Percentiles rank a stretch among this genome's conserved stretches.
These are phyloP conservation scores for Aspergillus alliaceus DNA, from an alignment of 2,329 filamentous ascomycete species.

Conservation along the genomic window DNA sequence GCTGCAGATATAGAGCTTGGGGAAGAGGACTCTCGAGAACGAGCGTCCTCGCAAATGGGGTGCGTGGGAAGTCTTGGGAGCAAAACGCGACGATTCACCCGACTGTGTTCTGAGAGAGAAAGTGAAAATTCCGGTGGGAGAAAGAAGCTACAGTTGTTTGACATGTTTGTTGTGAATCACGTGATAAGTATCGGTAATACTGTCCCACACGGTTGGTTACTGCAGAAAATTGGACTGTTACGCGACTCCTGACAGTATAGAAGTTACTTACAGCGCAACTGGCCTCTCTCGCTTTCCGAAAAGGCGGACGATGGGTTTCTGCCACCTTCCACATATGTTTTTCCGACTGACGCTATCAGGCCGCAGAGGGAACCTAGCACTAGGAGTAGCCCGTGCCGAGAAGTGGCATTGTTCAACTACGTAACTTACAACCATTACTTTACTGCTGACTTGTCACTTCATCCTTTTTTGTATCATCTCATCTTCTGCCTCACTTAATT, in stretches of 20 bases:
- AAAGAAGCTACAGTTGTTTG: constrained; percentile 19
- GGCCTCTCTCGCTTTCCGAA: not conserved
- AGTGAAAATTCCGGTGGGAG: constrained; percentile 32
- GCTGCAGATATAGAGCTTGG: constrained; percentile 25
- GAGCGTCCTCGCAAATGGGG: constrained; percentile 20
- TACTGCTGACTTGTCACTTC: not conserved
- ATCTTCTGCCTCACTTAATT: constrained; percentile 1
- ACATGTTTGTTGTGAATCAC: constrained; percentile 22
- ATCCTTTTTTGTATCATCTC: not conserved
- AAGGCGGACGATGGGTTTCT: constrained; percentile 36
- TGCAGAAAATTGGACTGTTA: too few relatives aligned
- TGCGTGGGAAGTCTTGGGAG: constrained; percentile 1
- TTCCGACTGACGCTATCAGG: constrained; percentile 12
- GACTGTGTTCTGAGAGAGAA: constrained; percentile 14
- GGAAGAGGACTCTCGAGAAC: constrained; percentile 27
- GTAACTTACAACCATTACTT: constrained; percentile 3
- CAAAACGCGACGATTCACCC: constrained; percentile 5
- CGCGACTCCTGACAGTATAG: too few relatives aligned
- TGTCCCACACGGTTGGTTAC: too few relatives aligned
- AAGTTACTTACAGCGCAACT: not conserved
- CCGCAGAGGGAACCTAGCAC: too few relatives aligned
- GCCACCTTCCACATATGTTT: constrained; percentile 33
- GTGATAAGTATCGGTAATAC: constrained; percentile 9
- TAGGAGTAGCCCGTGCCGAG: not conserved
- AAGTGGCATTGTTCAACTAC: constrained; percentile 2